Evolutionary conservation across 495 filamentous ascomycete genomes (phyloP).

Genomic region (Penicillium steckii): DNA sequence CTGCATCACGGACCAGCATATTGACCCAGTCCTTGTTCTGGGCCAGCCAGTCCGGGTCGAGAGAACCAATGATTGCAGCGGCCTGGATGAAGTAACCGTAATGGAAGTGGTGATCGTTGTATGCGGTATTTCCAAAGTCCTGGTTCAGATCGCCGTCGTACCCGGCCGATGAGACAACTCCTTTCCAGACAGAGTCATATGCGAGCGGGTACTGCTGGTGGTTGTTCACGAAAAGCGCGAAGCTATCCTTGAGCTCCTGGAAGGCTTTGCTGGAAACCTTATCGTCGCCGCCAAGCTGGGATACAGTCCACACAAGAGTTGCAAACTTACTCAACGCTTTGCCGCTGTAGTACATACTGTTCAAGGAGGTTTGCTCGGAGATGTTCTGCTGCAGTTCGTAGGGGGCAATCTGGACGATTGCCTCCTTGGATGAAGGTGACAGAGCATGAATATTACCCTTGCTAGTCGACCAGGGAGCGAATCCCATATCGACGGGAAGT

Average conservation of each 20-base stretch:
- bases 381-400: conserved; percentile 75
- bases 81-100: conserved; percentile 85
- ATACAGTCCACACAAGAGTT: conserved; percentile 63
- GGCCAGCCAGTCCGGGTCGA: conserved; percentile 74
- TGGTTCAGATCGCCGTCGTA: conserved; percentile 71
- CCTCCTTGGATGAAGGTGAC: conserved; percentile 47
- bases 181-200: conserved; percentile 83
- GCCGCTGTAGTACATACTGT: conserved; percentile 94
- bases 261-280: conserved; percentile 61
- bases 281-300: conserved; percentile 62
- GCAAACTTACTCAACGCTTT: conserved; percentile 93
- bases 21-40: conserved; percentile 79
- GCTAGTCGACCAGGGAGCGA: conserved; percentile 69
- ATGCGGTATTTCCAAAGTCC: conserved; percentile 82
- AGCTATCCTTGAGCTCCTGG: conserved; percentile 67
- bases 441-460: conserved; percentile 51
- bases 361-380: conserved; percentile 63
- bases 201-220: conserved; percentile 74
- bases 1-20: conserved; percentile 70
- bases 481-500: conserved; percentile 72
- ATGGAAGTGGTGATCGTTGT: conserved; percentile 98
- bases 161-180: conserved; percentile 75
- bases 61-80: conserved; percentile 77
- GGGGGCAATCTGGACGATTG: conserved; percentile 56
- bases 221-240: conserved; percentile 75